Evolutionary conservation across 1,284 basidiomycete species (phyloP).

Genomic region (Pascua sp.): DNA sequence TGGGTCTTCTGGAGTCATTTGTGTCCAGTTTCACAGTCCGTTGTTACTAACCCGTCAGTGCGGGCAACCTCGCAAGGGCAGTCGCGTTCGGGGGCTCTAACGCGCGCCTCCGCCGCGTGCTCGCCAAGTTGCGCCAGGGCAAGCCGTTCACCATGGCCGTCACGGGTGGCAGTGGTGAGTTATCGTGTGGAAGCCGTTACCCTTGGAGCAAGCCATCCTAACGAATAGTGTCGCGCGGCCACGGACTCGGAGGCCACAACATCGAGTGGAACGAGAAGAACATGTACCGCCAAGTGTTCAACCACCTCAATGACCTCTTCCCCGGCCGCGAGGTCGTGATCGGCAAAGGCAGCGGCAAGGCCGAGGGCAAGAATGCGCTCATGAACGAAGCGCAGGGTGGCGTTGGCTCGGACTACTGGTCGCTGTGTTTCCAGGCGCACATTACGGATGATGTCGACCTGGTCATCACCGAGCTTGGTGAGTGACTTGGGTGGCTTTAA

Average conservation of each 20-base stretch:
- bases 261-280: slow-evolving; percentile 26
- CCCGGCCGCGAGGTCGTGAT: slow-evolving; percentile 8
- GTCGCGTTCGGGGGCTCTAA: slow-evolving; percentile 16
- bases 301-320: slow-evolving; percentile 33
- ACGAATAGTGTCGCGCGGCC: slow-evolving; percentile 28
- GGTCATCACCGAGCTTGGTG: slow-evolving; percentile 29
- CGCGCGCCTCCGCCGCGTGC: slow-evolving; percentile 14
- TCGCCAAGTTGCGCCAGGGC: slow-evolving; percentile 16
- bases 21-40: no score
- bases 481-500: not conserved
- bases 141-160: slow-evolving; percentile 24
- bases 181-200: no score
- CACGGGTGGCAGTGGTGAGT: slow-evolving; percentile 20
- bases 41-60: not conserved
- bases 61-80: not conserved
- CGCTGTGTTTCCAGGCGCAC: slow-evolving; percentile 30
- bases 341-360: slow-evolving; percentile 5
- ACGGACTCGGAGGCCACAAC: slow-evolving; percentile 15
- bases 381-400: slow-evolving; percentile 29
- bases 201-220: no score
- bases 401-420: slow-evolving; percentile 32
- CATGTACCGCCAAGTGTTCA: slow-evolving; percentile 35
- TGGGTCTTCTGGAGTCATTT: no score
- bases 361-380: slow-evolving; percentile 18
- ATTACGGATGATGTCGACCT: slow-evolving; percentile 31